Percentiles rank a stretch among this genome's conserved stretches.
phyloP scores from a whole-genome alignment of 1,139 yeast genomes.

The Yamadazyma triangularis region DNA sequence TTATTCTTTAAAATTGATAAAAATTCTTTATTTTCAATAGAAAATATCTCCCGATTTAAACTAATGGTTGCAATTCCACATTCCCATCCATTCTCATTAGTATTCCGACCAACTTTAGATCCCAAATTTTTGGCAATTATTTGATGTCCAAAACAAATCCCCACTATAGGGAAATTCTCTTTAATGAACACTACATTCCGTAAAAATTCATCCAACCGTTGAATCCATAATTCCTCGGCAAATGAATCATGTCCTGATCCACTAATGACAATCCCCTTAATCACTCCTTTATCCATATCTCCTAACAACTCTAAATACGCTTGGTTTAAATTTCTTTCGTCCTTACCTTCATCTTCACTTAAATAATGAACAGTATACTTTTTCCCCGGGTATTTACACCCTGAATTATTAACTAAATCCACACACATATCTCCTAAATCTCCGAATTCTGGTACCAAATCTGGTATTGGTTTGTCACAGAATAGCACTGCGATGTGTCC shows the following conservation, averaged over 20 bases:
- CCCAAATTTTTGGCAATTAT: constrained; percentile 65
- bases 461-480: constrained; percentile 39
- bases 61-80: constrained; percentile 54
- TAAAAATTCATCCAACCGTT: constrained; percentile 41
- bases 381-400: constrained; percentile 12
- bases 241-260: constrained; percentile 65
- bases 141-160: constrained; percentile 89
- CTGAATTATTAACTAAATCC: constrained; percentile 20
- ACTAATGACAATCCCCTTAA: constrained; percentile 50
- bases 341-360: constrained; percentile 27
- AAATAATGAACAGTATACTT: constrained; percentile 44
- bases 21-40: constrained; percentile 21
- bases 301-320: constrained; percentile 15
- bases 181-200: constrained; percentile 20
- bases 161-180: constrained; percentile 43
- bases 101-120: constrained; percentile 51
- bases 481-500: constrained; percentile 42
- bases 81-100: constrained; percentile 62
- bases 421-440: constrained; percentile 51
- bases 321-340: constrained; percentile 7
- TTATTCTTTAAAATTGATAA: constrained; percentile 14
- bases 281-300: constrained; percentile 29
- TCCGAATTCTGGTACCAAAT: constrained; percentile 31
- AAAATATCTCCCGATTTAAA: constrained; percentile 37
- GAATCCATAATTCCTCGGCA: constrained; percentile 51